Conservation (phyloP, 805 yeast genomes). For the Candida incommunis region DNA sequence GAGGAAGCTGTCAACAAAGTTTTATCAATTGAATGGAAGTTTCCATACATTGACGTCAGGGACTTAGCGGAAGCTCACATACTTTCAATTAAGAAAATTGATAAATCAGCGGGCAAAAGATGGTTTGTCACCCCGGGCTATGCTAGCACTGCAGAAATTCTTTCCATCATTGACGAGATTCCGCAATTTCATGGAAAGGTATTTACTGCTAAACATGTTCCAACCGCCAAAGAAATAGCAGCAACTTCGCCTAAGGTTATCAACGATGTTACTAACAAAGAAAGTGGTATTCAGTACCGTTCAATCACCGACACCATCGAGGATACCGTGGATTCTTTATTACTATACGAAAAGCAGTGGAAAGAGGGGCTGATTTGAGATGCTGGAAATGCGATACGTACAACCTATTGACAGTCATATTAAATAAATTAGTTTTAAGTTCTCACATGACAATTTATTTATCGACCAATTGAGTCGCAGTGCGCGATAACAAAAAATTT, state of each 20-base stretch:
- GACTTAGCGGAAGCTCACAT: constrained; percentile 49
- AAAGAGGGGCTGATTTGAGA: no score
- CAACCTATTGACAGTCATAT: no score
- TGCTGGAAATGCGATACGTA: no score
- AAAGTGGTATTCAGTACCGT: not conserved
- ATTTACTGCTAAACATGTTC: not conserved
- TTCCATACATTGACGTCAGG: constrained; percentile 34
- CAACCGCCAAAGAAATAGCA: not conserved
- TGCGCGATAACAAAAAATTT: no score
- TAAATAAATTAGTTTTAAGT: no score
- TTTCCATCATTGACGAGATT: not conserved
- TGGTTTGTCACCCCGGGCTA: constrained; percentile 15
- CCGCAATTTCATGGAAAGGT: not conserved
- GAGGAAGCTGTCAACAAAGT: not conserved
- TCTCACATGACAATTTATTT: no score
- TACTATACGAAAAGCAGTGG: not conserved
- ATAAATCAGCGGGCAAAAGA: constrained; percentile 10
- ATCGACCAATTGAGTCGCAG: no score
- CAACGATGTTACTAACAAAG: not conserved
- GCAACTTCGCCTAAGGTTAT: not conserved
- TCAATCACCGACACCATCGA: not conserved
- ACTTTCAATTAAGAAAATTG: constrained; percentile 25
- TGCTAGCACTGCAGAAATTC: not conserved
- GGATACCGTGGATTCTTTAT: not conserved
- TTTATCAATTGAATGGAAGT: not conserved